Percentiles rank a stretch among this genome's conserved stretches.
Evolutionary conservation across 2,329 filamentous ascomycete species (phyloP).

Genomic region (Botrytis fabae): DNA sequence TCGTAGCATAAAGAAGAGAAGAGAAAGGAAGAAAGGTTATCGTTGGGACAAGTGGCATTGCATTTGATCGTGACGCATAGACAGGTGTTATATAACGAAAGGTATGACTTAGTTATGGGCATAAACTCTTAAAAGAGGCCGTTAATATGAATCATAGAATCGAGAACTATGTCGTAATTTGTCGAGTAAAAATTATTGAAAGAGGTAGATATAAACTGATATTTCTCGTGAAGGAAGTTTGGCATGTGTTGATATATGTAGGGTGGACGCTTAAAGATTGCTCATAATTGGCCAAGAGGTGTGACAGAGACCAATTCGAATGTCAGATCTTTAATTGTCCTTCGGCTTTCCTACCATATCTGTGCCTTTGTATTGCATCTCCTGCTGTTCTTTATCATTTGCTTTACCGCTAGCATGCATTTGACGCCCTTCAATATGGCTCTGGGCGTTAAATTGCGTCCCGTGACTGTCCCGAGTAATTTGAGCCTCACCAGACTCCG

Average conservation of each 20-base stretch:
- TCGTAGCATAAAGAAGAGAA: slow-evolving; percentile 6
- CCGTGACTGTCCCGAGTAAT: neutral
- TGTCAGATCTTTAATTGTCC: neutral
- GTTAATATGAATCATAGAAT: slow-evolving; percentile 4
- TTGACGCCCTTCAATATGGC: slow-evolving; percentile 4
- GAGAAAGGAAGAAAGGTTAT: neutral
- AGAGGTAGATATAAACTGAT: neutral
- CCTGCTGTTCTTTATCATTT: slow-evolving; percentile 10
- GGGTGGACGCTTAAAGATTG: neutral
- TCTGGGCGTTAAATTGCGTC: neutral
- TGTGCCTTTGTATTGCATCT: slow-evolving; percentile 19
- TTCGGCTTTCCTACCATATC: neutral
- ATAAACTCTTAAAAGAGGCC: slow-evolving; percentile 12
- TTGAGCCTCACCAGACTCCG: slow-evolving; percentile 4
- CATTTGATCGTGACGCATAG: neutral
- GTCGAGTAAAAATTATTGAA: neutral
- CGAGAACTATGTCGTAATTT: neutral
- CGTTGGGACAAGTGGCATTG: neutral
- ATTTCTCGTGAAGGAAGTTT: neutral
- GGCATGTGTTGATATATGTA: neutral
- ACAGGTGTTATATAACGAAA: neutral
- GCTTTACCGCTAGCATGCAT: slow-evolving; percentile 5
- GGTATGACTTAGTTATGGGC: slow-evolving; percentile 4
- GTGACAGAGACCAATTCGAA: neutral
- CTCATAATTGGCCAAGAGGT: neutral